Evolutionary conservation across 1,284 basidiomycete species (phyloP).

Genomic region (Papiliotrema laurentii): DNA sequence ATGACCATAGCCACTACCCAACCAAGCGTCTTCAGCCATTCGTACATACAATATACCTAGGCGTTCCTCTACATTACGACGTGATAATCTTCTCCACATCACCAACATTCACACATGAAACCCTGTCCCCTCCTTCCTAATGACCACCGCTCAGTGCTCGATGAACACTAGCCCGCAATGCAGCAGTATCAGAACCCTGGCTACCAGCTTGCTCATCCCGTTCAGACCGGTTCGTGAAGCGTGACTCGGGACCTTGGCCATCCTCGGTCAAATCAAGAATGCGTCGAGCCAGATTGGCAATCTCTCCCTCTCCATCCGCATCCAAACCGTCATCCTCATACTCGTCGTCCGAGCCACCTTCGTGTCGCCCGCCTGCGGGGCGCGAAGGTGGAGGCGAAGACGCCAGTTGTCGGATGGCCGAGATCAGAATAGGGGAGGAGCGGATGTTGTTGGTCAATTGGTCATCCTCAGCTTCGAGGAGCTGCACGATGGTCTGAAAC

Average conservation of each 20-base stretch:
- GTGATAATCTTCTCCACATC: too few relatives aligned
- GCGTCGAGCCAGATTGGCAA: conserved; percentile 73
- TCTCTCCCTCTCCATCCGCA: conserved; percentile 56
- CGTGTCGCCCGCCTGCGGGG: conserved; percentile 56
- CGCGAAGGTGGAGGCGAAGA: conserved; percentile 68
- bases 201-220: conserved; percentile 15
- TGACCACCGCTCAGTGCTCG: conserved; percentile 34
- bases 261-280: conserved; percentile 81
- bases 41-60: too few relatives aligned
- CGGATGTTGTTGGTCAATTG: conserved; percentile 85
- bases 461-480: conserved; percentile 91
- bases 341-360: conserved; percentile 55
- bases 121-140: too few relatives aligned
- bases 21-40: too few relatives aligned
- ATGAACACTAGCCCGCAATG: conserved; percentile 43
- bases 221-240: conserved; percentile 9
- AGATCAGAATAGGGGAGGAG: conserved; percentile 69
- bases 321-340: conserved; percentile 69
- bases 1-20: too few relatives aligned
- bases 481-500: conserved; percentile 79
- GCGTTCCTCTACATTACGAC: too few relatives aligned
- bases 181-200: conserved; percentile 33
- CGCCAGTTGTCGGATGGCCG: conserved; percentile 77
- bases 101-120: too few relatives aligned
- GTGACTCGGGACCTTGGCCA: conserved; percentile 47